Evolutionary conservation across 1,284 basidiomycete genomes (phyloP).

Genomic region (Blastosporella zonata): DNA sequence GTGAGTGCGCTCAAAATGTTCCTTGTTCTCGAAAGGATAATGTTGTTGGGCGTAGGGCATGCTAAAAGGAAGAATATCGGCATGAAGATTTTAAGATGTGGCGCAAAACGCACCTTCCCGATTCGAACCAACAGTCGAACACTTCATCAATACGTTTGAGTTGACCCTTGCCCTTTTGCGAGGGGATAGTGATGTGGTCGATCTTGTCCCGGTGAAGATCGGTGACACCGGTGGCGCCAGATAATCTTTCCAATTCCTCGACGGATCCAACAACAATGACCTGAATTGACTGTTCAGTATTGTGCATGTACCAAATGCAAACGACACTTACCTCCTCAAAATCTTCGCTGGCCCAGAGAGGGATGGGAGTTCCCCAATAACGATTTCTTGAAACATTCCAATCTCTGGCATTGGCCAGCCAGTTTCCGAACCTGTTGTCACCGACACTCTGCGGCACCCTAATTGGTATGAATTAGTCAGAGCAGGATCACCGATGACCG

Average conservation of each 20-base stretch:
- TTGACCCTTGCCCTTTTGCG: slow-evolving; percentile 83
- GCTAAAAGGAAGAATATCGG: slow-evolving; percentile 38
- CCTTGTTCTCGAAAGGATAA: slow-evolving; percentile 98
- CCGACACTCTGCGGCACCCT: slow-evolving; percentile 92
- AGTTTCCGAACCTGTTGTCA: slow-evolving; percentile 94
- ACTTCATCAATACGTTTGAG: slow-evolving; percentile 94
- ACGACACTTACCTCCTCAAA: slow-evolving; percentile 74
- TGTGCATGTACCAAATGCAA: background rate
- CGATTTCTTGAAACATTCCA: slow-evolving; percentile 99
- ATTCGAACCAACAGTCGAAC: slow-evolving; percentile 99
- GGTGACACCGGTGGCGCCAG: slow-evolving; percentile 83
- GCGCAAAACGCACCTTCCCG: slow-evolving; percentile 71
- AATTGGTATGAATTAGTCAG: slow-evolving; percentile 2
- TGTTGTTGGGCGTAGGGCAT: slow-evolving; percentile 99
- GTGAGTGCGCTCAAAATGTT: slow-evolving; percentile 80
- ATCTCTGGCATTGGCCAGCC: slow-evolving; percentile 96
- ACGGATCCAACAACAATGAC: slow-evolving; percentile 89
- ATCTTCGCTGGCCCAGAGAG: slow-evolving; percentile 95
- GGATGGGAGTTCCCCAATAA: slow-evolving; percentile 99
- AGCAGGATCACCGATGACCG: background rate
- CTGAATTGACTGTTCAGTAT: slow-evolving; percentile 35
- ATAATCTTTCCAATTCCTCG: slow-evolving; percentile 83
- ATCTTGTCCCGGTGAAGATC: slow-evolving; percentile 96
- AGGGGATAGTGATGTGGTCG: slow-evolving; percentile 96
- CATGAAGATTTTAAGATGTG: background rate